Percentiles rank a stretch among this genome's conserved stretches.
Evolutionary conservation across 108 stramenopile genomes (phyloP).

Genomic region (Parmales sp.): DNA sequence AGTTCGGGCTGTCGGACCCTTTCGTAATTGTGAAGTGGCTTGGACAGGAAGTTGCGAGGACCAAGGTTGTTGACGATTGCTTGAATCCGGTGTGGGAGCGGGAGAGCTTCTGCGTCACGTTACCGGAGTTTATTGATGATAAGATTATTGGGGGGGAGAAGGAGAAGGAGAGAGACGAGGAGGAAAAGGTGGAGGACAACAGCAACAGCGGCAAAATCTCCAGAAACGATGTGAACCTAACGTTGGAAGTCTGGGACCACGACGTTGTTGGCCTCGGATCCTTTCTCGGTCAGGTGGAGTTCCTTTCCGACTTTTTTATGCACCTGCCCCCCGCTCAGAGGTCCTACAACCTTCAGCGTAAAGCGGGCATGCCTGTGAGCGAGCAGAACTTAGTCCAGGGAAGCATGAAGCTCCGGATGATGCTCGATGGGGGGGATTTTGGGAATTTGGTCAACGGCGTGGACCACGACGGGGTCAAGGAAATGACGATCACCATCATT

Average conservation of each 20-base stretch:
- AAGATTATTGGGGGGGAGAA: neutral
- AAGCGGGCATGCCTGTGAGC: neutral
- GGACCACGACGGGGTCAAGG: neutral
- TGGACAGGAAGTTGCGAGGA: neutral
- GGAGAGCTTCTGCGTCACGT: neutral
- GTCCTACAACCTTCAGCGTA: neutral
- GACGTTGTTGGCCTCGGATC: neutral
- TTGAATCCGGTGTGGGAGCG: neutral
- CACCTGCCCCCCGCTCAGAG: neutral
- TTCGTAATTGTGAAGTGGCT: neutral
- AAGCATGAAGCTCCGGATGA: neutral
- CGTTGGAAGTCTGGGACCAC: neutral
- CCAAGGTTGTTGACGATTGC: neutral
- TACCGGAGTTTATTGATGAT: neutral
- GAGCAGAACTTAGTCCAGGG: conserved; percentile 4
- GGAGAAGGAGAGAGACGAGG: too few species aligned
- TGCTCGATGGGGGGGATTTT: neutral
- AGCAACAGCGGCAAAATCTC: too few species aligned
- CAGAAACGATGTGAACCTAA: too few species aligned
- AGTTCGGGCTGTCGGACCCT: conserved; percentile 4
- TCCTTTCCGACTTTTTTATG: neutral
- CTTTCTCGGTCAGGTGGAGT: conserved; percentile 1
- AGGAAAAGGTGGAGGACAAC: too few species aligned
- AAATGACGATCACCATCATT: neutral
- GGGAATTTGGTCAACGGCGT: conserved; percentile 1